Base-by-base conservation (phyloP, 306 rosid species). In the Ziziphus jujuba region DNA sequence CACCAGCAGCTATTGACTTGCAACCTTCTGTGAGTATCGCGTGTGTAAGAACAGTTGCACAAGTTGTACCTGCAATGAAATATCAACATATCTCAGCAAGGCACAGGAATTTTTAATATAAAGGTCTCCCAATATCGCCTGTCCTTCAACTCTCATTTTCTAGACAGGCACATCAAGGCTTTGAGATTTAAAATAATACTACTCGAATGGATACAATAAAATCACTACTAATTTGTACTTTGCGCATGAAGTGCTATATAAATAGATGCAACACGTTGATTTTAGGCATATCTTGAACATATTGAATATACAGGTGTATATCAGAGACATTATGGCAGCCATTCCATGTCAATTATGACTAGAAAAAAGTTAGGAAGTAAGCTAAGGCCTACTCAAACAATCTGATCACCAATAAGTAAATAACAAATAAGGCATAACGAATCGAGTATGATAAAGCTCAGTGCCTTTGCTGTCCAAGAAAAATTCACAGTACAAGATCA, bases 1-100 rank as follows among this genome's bases (percentile, higher is more conserved):
- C 86, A 61, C 98, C 98, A 5, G 95, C 88, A 78, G 98, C 97
- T 76, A 88, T 70, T 48, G 98, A 90, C 76, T 90, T 90, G 79
- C 96, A 90, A 53, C 98, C 97, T 83, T 90, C 97, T 1, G 54
- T 79, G 61, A 93, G 97, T 78, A 93, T 88, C 65, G 98, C 97
- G 81, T 88, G 97, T 56, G 96, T 86, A 72, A 93, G 73, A 75
- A 93, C 91, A 59, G 97, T 88, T 53, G 98, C 97, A 86, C 97
- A 90, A 40, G 98, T 93, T 61, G 98, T 93, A 78, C 97, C 98
- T 93, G 87, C 55, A 78, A 74, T 35, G 64, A 79, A 47, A 82
- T 68, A 76, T 49, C 25, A 74, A 59, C 45, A 70, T 12, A 61
- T 33, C 35, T 33, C 67, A 57, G 52, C 35, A 65, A 52, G 38